Evolutionary conservation across 345 rosid species (phyloP).

Genomic region (Pistacia integerrima): DNA sequence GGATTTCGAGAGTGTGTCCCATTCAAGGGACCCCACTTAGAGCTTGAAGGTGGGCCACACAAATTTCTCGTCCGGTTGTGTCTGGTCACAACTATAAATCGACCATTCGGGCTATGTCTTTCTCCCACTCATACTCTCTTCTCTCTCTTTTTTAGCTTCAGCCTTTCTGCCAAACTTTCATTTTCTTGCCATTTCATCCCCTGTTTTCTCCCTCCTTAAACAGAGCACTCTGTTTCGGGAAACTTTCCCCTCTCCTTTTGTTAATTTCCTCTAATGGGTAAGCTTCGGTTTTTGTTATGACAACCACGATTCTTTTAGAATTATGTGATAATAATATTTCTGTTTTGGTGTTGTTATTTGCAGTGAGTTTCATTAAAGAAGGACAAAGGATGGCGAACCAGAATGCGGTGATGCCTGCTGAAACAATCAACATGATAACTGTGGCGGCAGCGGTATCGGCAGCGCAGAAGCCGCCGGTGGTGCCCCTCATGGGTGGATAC

Average conservation of each 20-base stretch:
- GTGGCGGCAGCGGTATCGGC: constrained; percentile 40
- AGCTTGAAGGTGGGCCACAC: background rate
- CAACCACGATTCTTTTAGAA: too few species aligned
- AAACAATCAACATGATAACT: constrained; percentile 42
- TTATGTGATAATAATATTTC: too few species aligned
- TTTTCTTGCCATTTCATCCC: too few species aligned
- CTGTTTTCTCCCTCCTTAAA: background rate
- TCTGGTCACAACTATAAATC: constrained; percentile 33
- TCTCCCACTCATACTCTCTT: constrained; percentile 22
- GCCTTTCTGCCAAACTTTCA: too few species aligned
- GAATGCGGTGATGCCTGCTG: constrained; percentile 59
- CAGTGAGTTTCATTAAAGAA: constrained; percentile 41
- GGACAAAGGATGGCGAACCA: constrained; percentile 42
- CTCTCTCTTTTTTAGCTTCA: background rate
- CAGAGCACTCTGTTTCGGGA: constrained; percentile 18
- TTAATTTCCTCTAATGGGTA: constrained; percentile 29
- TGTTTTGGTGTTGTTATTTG: constrained; percentile 1
- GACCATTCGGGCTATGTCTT: constrained; percentile 13
- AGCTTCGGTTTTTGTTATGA: constrained; percentile 10
- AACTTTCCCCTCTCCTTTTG: too few species aligned
- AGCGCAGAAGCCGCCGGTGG: constrained; percentile 58
- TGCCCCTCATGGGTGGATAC: constrained; percentile 43
- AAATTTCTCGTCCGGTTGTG: constrained; percentile 28
- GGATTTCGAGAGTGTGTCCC: constrained; percentile 9
- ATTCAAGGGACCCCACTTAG: constrained; percentile 1